Percentiles rank a stretch among this genome's conserved stretches.
phyloP scores from a whole-genome alignment of 75 land plant genomes.

The Cryptomeria japonica region DNA sequence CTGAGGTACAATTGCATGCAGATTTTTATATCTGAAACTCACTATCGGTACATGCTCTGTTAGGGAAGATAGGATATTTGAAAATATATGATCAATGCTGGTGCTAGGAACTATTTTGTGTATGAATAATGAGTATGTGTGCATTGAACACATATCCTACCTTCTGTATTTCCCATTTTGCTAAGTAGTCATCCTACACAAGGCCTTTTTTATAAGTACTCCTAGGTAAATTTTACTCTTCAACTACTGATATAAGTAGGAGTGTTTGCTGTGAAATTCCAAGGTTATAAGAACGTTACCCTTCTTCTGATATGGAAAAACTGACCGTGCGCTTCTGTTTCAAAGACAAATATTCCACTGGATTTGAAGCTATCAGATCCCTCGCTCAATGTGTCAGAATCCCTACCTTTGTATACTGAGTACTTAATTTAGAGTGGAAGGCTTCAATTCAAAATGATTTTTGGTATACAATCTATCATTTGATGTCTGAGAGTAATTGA shows the following conservation, averaged over 20 bases:
- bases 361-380: not conserved
- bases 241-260: constrained; percentile 1
- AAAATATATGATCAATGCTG: not conserved
- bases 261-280: not conserved
- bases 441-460: not conserved
- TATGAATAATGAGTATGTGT: not conserved
- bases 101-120: not conserved
- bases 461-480: not conserved
- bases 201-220: no score
- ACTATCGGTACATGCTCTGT: not conserved
- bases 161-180: no score
- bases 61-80: not conserved
- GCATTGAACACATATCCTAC: no score
- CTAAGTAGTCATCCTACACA: no score
- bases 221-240: not conserved
- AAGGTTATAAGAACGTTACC: no score
- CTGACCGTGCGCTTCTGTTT: not conserved
- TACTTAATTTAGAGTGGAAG: not conserved
- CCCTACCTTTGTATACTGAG: not conserved
- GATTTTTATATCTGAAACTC: not conserved
- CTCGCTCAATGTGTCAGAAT: not conserved
- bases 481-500: not conserved
- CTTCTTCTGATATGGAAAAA: not conserved
- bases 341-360: not conserved
- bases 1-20: not conserved